Evolutionary conservation across 306 rosid species (phyloP).

Genomic region (Prunus mira): DNA sequence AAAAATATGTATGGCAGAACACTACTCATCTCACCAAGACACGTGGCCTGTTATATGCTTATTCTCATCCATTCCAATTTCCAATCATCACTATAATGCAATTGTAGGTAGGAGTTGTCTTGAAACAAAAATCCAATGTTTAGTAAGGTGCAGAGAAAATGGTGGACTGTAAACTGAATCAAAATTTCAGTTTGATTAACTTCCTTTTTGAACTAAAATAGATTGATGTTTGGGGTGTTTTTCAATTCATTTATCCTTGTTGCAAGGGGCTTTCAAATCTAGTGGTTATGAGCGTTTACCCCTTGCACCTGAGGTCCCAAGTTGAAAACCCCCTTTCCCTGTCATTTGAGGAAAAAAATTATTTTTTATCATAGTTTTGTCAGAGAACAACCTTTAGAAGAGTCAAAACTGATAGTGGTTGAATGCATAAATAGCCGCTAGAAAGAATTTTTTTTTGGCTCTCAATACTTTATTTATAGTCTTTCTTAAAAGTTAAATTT

Average conservation of each 20-base stretch:
- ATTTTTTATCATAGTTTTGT: not conserved
- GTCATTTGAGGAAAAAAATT: not conserved
- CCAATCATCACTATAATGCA: not conserved
- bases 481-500: too few relatives aligned
- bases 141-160: not conserved
- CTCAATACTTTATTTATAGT: not conserved
- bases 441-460: not conserved
- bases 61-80: not conserved
- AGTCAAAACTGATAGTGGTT: not conserved
- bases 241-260: not conserved
- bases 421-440: not conserved
- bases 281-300: not conserved
- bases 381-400: not conserved
- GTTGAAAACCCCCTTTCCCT: not conserved
- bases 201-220: not conserved
- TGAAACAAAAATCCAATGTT: not conserved
- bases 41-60: not conserved
- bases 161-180: not conserved
- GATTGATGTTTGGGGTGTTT: not conserved
- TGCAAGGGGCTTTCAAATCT: not conserved
- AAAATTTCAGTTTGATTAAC: not conserved
- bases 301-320: not conserved
- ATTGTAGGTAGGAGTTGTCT: not conserved
- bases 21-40: not conserved
- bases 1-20: not conserved